Base-by-base conservation (phyloP, 1,284 basidiomycete species). In the Ganoderma resinaceum region DNA sequence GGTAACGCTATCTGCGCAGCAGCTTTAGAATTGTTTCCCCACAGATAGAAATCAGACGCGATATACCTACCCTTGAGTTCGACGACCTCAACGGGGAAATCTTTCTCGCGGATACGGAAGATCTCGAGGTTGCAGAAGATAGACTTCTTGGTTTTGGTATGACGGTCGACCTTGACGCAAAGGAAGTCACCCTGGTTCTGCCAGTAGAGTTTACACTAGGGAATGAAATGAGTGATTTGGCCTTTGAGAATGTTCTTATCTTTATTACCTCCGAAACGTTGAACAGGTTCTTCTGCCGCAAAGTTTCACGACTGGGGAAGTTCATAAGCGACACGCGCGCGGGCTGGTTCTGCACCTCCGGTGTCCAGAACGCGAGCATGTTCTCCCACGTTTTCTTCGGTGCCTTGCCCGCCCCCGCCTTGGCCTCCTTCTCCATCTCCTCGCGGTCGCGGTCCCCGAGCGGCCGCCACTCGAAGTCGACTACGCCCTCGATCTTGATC, bases 401-500 rank as follows among this genome's bases (percentile, higher is more conserved):
- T 63, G 62, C 61, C 40, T 66, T 81, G 43, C 52, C 62, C 35
- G 73, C 70, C 14, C 79, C 80, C 6, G 79, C 75, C 71, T 80
- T 82, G 31, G 80, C 78, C 55, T 86, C 86, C 76, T 89, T 92
- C 75, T 89, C 89, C 49, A 82, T 84, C 71, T 94, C 92, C 70
- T 95, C 93, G 67, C 84, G 88, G 75, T 97, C 96, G 81, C 91
- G 94, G 76, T 98, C 97, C 67, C 95, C 92, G 72, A 93, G 88
- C 40, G 98, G 98, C 77, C 95, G 96, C 98, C 98, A 99, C 83
- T 99, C 98, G 81, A 99, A 99, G 83, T 99, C 98, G 73, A 97
- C 88, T 43, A 99, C 97, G 31, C 97, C 98, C 76, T 99, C 97
- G 69, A 99, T 95, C 85, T 99, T 99, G 82, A 99, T 85, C 75